phyloP scores from a whole-genome alignment of 176 grass and related monocot species.

The Ananas comosus region DNA sequence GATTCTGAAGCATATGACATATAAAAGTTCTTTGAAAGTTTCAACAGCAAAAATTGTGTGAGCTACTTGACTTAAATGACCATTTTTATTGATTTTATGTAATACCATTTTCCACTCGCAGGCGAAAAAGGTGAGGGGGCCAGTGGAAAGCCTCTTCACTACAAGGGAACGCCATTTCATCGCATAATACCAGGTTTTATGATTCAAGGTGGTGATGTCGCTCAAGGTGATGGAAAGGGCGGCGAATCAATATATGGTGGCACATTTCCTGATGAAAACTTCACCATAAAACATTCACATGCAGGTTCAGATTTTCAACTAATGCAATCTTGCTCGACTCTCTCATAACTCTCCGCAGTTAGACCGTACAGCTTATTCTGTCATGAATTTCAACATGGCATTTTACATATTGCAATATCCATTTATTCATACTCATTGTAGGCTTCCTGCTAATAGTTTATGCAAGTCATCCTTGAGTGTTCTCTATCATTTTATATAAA shows the following conservation, averaged over 20 bases:
- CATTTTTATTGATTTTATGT: neutral
- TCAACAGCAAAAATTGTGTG: neutral
- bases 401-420: too few species aligned
- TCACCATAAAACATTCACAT: slow-evolving; percentile 75
- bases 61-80: neutral
- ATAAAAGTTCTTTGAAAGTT: neutral
- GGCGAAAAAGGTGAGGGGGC: slow-evolving; percentile 66
- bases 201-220: slow-evolving; percentile 94
- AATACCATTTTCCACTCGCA: slow-evolving; percentile 25
- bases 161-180: slow-evolving; percentile 86
- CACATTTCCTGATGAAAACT: slow-evolving; percentile 84
- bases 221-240: slow-evolving; percentile 60
- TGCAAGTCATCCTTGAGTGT: too few species aligned
- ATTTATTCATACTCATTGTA: too few species aligned
- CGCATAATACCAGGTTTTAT: slow-evolving; percentile 89
- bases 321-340: neutral
- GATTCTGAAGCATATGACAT: neutral
- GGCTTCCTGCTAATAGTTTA: too few species aligned
- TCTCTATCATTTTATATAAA: too few species aligned
- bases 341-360: neutral
- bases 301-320: slow-evolving; percentile 42
- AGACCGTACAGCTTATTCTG: too few species aligned
- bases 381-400: too few species aligned
- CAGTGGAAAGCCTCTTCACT: slow-evolving; percentile 72
- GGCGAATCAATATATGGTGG: slow-evolving; percentile 82